phyloP scores from a whole-genome alignment of 176 grass and related monocot genomes.

The Eleusine coracana region DNA sequence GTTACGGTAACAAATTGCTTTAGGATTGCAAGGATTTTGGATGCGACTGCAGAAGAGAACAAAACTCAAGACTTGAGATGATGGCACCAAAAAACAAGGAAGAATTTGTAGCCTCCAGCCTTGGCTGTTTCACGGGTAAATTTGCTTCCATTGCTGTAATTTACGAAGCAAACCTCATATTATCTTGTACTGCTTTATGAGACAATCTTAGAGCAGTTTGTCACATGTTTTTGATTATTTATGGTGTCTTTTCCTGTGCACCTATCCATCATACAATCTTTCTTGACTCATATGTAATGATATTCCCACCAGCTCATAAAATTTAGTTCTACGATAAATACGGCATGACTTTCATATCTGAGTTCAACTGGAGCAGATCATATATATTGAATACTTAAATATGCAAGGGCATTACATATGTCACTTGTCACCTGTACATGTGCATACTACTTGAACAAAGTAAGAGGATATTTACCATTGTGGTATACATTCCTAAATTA shows the following conservation, averaged over 20 bases:
- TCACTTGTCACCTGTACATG: background rate
- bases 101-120: conserved; percentile 2
- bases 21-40: conserved; percentile 69
- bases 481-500: conserved; percentile 23
- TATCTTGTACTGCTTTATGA: background rate
- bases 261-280: conserved; percentile 15
- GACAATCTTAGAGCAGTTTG: background rate
- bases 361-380: conserved; percentile 18
- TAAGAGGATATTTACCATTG: background rate
- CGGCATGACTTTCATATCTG: background rate
- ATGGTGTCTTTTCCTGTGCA: background rate
- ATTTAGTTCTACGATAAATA: background rate
- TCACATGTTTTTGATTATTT: background rate
- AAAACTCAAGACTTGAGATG: conserved; percentile 42
- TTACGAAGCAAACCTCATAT: background rate
- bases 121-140: conserved; percentile 17
- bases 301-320: background rate
- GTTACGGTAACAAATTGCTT: conserved; percentile 32
- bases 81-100: conserved; percentile 23
- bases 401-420: conserved; percentile 17
- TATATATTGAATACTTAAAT: conserved; percentile 6
- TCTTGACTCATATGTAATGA: background rate
- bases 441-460: conserved; percentile 1
- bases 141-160: conserved; percentile 25
- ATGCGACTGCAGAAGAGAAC: conserved; percentile 38